Conservation (phyloP, 2,329 filamentous ascomycete species). For the Didymella lethalis region DNA sequence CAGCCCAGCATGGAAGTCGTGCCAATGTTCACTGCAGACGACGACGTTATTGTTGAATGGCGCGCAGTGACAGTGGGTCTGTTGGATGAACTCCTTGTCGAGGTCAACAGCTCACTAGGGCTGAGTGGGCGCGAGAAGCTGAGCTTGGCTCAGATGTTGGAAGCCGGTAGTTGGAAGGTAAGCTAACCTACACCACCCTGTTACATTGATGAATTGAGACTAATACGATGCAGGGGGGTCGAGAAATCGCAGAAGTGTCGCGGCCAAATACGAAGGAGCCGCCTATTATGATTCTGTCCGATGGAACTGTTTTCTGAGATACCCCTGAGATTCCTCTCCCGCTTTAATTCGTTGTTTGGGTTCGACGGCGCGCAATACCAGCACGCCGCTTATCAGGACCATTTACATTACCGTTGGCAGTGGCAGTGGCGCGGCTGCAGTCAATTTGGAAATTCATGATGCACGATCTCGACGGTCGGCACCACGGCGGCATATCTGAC, state of each 20-base stretch:
- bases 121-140: conserved; percentile 74
- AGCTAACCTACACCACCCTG: conserved; percentile 51
- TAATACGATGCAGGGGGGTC: conserved; percentile 70
- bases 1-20: conserved; percentile 76
- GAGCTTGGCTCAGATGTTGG: conserved; percentile 85
- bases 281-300: conserved; percentile 93
- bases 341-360: conserved; percentile 35
- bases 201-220: background rate
- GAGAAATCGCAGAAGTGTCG: conserved; percentile 94
- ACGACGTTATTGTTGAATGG: conserved; percentile 84
- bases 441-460: conserved; percentile 32
- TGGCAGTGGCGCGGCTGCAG: conserved; percentile 29
- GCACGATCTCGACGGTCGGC: conserved; percentile 40
- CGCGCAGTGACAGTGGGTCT: conserved; percentile 77
- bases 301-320: conserved; percentile 91
- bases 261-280: conserved; percentile 96
- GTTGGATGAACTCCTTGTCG: conserved; percentile 72
- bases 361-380: conserved; percentile 22
- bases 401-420: conserved; percentile 14
- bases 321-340: conserved; percentile 46
- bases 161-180: conserved; percentile 98
- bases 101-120: conserved; percentile 73
- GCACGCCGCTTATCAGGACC: conserved; percentile 26
- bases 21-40: conserved; percentile 74
- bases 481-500: conserved; percentile 30